phyloP scores from a whole-genome alignment of 2,329 filamentous ascomycete genomes.

The Aspergillus texensis region DNA sequence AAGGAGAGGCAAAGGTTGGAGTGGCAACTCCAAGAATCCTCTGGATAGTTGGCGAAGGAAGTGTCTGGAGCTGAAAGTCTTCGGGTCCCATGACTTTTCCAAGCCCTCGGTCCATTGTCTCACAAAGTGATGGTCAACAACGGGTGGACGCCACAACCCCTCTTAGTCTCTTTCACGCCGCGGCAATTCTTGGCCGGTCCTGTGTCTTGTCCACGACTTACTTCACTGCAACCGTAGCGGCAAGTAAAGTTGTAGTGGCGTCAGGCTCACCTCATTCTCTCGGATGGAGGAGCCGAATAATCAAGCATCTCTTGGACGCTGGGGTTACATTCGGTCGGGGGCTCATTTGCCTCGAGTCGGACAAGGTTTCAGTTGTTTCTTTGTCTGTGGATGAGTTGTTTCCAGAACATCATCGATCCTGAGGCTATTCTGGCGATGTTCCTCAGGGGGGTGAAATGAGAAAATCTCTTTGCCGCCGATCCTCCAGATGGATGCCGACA shows the following conservation, averaged over 20 bases:
- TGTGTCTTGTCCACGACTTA: not conserved
- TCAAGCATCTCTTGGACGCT: conserved; percentile 1
- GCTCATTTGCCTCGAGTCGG: not conserved
- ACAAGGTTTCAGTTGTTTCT: not conserved
- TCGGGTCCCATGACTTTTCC: not conserved
- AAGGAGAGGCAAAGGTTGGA: no score
- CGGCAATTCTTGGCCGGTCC: not conserved
- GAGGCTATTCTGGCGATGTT: no score
- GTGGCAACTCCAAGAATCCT: not conserved
- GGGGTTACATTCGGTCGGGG: not conserved
- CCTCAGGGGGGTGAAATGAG: no score
- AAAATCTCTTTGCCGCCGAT: not conserved
- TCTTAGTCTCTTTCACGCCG: not conserved
- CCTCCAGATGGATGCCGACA: not conserved
- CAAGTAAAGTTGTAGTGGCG: not conserved
- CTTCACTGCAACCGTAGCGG: not conserved
- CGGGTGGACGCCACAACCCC: not conserved
- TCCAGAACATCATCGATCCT: not conserved
- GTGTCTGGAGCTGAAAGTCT: not conserved
- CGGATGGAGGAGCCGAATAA: conserved; percentile 1
- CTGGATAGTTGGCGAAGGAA: no score
- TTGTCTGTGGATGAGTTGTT: not conserved
- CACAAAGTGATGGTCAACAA: not conserved
- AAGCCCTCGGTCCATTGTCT: not conserved
- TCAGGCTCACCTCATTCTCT: not conserved